Evolutionary conservation across 306 rosid genomes (phyloP).

Genomic region (Prunus dulcis): DNA sequence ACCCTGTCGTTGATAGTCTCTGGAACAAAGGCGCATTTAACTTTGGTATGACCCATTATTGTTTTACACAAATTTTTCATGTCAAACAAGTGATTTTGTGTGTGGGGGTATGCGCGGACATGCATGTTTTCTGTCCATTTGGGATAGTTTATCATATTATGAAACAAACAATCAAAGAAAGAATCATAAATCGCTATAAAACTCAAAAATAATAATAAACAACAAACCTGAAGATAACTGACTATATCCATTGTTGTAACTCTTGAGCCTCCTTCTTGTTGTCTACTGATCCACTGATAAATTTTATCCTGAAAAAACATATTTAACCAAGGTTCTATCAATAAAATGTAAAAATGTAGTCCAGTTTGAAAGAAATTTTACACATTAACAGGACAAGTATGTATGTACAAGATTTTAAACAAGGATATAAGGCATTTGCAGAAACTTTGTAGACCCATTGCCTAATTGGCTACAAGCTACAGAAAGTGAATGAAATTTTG

Average conservation of each 20-base stretch:
- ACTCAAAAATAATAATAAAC: background rate
- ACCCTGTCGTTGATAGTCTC: background rate
- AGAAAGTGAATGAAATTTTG: background rate
- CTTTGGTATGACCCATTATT: background rate
- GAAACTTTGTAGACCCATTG: background rate
- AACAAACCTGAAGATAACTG: slow-evolving; percentile 65
- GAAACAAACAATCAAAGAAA: background rate
- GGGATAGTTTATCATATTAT: background rate
- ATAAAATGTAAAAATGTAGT: background rate
- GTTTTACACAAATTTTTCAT: background rate
- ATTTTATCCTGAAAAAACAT: slow-evolving; percentile 67
- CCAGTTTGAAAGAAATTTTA: background rate
- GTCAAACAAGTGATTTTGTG: background rate
- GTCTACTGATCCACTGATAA: slow-evolving; percentile 77
- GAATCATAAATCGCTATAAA: background rate
- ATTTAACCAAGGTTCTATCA: background rate
- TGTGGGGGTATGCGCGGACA: no score
- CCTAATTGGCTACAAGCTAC: background rate
- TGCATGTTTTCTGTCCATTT: background rate
- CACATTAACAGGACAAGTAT: background rate
- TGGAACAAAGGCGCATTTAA: background rate
- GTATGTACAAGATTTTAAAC: no score
- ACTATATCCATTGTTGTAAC: slow-evolving; percentile 59
- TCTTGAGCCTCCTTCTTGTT: slow-evolving; percentile 80
- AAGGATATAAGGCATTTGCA: background rate